A percentile compares a stretch with the other conserved stretches of the same genome.
phyloP scores from a whole-genome alignment of 768 basidiomycete species.

The Termitomyces sp. region DNA sequence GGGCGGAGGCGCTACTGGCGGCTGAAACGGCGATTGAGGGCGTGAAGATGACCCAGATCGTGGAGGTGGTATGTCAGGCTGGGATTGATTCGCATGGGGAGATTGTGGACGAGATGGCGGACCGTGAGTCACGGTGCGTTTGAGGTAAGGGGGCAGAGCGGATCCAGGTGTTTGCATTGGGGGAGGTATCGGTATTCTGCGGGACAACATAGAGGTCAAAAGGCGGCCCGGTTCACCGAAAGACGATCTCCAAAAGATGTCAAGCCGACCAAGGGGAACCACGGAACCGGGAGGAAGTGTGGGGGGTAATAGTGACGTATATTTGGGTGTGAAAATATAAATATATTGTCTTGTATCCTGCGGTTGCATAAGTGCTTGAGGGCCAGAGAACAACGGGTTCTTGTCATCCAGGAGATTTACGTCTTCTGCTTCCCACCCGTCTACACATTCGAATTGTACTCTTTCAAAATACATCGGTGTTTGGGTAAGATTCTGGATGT shows the following conservation, averaged over 20 bases:
- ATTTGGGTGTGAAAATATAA: constrained; percentile 67
- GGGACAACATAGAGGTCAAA: constrained; percentile 84
- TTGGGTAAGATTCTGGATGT: constrained; percentile 84
- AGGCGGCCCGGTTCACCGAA: constrained; percentile 86
- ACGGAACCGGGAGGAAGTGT: constrained; percentile 62
- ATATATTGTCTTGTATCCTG: constrained; percentile 87
- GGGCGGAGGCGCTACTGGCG: constrained; percentile 22
- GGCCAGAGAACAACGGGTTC: constrained; percentile 51
- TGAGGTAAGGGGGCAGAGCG: constrained; percentile 78
- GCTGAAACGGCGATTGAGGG: constrained; percentile 31
- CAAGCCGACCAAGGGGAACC: constrained; percentile 81
- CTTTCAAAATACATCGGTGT: constrained; percentile 76
- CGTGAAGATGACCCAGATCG: constrained; percentile 41
- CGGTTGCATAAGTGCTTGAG: constrained; percentile 73
- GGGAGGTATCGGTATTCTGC: constrained; percentile 63
- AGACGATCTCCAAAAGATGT: constrained; percentile 84
- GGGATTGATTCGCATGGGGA: constrained; percentile 47
- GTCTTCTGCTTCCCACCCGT: constrained; percentile 61
- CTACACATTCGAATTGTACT: constrained; percentile 75
- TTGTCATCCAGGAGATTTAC: constrained; percentile 39
- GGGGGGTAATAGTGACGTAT: constrained; percentile 40
- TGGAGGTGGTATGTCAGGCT: constrained; percentile 56
- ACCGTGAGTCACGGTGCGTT: constrained; percentile 42
- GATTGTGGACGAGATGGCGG: constrained; percentile 56
- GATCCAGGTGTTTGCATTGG: constrained; percentile 51